These are phyloP conservation scores for Aspergillus panamensis DNA, from an alignment of 495 filamentous ascomycete genomes.

Conservation along the genomic window DNA sequence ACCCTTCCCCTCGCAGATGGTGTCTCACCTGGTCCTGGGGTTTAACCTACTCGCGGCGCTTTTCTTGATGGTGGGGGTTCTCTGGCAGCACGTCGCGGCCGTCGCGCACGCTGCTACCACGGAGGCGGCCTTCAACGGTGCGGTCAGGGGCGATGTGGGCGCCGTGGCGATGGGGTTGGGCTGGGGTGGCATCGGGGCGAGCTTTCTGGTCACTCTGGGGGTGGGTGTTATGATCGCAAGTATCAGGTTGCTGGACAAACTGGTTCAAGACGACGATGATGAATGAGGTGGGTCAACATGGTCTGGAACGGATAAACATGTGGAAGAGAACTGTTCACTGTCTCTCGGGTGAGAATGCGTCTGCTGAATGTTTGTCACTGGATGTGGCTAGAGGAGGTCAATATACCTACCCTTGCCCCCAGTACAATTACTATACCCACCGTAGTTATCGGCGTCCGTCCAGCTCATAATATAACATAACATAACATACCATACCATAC, in stretches of 20 bases:
- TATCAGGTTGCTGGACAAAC: background rate
- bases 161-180: slow-evolving; percentile 1
- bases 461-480: background rate
- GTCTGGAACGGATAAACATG: too few relatives aligned
- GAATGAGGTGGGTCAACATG: background rate
- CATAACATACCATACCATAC: background rate
- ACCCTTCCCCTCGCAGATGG: background rate
- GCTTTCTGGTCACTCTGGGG: background rate
- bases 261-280: background rate
- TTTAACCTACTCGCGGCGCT: background rate
- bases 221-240: background rate
- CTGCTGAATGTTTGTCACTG: too few relatives aligned
- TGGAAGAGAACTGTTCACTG: too few relatives aligned
- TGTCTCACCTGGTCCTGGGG: background rate
- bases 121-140: background rate
- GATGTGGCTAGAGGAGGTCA: too few relatives aligned
- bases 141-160: background rate
- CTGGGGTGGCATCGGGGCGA: background rate
- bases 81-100: background rate
- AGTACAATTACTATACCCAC: too few relatives aligned
- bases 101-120: background rate
- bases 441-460: too few relatives aligned
- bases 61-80: background rate
- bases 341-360: too few relatives aligned
- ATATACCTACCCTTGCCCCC: too few relatives aligned